phyloP scores from a whole-genome alignment of 2,329 filamentous ascomycete species.

The Pseudogymnoascus sp. region DNA sequence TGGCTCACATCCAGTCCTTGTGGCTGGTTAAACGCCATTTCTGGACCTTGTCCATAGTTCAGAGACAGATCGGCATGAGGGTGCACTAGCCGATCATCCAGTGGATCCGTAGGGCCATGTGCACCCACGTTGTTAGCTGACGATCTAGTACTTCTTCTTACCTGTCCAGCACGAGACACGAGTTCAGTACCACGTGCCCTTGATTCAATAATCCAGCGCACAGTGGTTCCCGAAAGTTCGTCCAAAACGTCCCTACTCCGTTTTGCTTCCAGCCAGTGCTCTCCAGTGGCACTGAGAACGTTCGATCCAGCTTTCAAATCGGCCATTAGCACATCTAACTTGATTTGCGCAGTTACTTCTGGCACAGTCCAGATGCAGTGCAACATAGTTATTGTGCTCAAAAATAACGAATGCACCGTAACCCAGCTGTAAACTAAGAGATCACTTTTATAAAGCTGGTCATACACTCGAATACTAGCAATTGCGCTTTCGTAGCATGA shows the following conservation, averaged over 20 bases:
- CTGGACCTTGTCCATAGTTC: not conserved
- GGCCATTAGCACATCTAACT: conserved; percentile 33
- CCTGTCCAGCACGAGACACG: not conserved
- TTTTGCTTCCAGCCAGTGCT: conserved; percentile 44
- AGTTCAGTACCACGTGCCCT: not conserved
- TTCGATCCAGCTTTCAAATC: conserved; percentile 37
- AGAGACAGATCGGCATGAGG: not conserved
- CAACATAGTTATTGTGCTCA: conserved; percentile 41
- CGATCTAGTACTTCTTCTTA: not conserved
- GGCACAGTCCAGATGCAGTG: conserved; percentile 42
- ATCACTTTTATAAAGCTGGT: conserved; percentile 37
- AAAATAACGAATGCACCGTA: conserved; percentile 40
- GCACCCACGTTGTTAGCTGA: not conserved
- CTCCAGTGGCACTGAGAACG: conserved; percentile 42
- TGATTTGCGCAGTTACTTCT: conserved; percentile 31
- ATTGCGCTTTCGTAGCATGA: conserved; percentile 38
- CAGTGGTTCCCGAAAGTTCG: conserved; percentile 29
- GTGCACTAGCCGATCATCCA: not conserved
- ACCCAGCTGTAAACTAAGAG: conserved; percentile 40
- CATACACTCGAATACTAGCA: conserved; percentile 34
- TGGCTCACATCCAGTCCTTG: not conserved
- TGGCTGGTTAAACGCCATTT: not conserved
- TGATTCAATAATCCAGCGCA: conserved; percentile 24
- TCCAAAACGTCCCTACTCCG: conserved; percentile 38
- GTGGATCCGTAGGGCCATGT: not conserved